Base-by-base conservation (phyloP, 345 rosid species). In the Balakata baccata region DNA sequence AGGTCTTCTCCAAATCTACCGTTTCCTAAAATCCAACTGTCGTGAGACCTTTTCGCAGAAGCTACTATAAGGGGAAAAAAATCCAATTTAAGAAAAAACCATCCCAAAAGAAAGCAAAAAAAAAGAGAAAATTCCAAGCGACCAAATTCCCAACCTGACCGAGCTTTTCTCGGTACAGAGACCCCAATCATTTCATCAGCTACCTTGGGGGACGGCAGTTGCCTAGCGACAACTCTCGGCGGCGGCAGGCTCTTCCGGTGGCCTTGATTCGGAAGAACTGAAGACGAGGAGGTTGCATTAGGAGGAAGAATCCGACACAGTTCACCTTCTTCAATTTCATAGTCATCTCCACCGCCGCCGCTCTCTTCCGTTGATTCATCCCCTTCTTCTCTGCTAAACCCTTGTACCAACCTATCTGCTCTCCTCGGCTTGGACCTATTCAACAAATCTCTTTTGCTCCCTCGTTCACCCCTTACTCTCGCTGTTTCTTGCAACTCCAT, bases 121-220 rank as follows among this genome's bases (percentile, higher is more conserved):
- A 45, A n/a, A 34, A 66, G 49, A n/a, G n/a, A 61, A 57, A 2
- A 29, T 29, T 29, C 34, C 34, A 29, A 63, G 5, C 43, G 37
- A 66, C 16, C 2, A 10, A 63, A 56, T 46, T 38, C 34, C 43
- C 17, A 50, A 84, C 87, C 89, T 78, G 93, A 87, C 45, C 91
- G 93, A 78, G 91, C 86, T 71, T 87, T 87, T 71, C 91, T 83
- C 11, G 94, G 94, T 20, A 89, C 84, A 41, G 81, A 64, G 52
- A 83, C 87, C 45, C 85, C 86, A 75, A 87, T 85, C 82, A 85
- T 78, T 79, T 84, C 89, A 60, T 85, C 85, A 34, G 81, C 63
- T 43, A 73, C 75, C 73, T 69, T 85, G 47, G 57, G 61, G 45
- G 79, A 43, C 49, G 76, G 51, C 41, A 61, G 81, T 9, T 53